Base-by-base conservation (phyloP, 495 filamentous ascomycete genomes). In the Penicillium argentinense region DNA sequence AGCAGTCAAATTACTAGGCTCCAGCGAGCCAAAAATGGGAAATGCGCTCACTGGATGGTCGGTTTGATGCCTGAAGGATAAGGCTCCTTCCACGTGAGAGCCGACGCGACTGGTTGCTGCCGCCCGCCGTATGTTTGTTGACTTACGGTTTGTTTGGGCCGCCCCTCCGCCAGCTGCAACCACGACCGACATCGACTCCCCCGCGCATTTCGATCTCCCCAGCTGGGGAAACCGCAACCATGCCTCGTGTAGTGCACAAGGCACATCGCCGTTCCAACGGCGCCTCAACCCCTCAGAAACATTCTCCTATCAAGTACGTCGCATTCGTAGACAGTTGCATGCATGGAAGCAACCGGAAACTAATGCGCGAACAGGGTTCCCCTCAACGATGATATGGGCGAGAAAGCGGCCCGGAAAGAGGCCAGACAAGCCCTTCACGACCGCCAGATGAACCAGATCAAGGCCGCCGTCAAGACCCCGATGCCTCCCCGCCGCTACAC, bases 301-400 rank as follows among this genome's bases (percentile, higher is more conserved):
- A 59, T 60, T 85, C 86, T 9, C 83, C 85, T 23, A 65, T 88
- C 25, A 89, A 87, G 84, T 88, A 77, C 53, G 81, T 59, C 33
- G 23, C 32, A 25, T 30, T 42, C 38, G 24, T 26, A 16, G 12
- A 19, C 24, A 6, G 22, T 23, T 32, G 14, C 24, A 29, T 18
- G 28, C 24, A 36, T 8, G 22, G 24, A 34, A 24, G 26, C 17
- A 12, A 9, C 42, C 41, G 30, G 46, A 22, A 53, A 30, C 42
- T 42, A 48, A 53, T 51, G 51, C 29, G 56, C 34, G n/a, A 39
- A 37, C 39, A 79, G 77, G 45, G 95, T 98, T 44, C 92, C 95
- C 8, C 79, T 99, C 29, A 97, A 97, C 68, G 93, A 99, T 78
- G 93, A 99, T 71, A 81, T 82, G 49, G 82, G 82, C 42, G 93